Conservation (phyloP, 345 rosid genomes). For the Arabidopsis thaliana region TAIR10.1 NC_003071.7:12585501-12586000, state of each 20-base stretch:
- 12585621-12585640: no score
- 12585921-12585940: conserved; percentile 43
- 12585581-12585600: neutral
- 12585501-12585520: neutral
- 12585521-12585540: neutral
- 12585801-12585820: no score
- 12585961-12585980: neutral
- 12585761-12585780: no score
- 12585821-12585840: no score
- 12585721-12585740: no score
- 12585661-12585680: no score
- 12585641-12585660: no score
- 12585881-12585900: conserved; percentile 13
- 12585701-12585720: no score
- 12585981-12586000: neutral
- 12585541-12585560: neutral
- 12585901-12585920: conserved; percentile 44
- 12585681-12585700: no score
- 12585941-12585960: conserved; percentile 32
- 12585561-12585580: conserved; percentile 1
- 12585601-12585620: no score
- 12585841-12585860: neutral
- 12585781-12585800: no score
- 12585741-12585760: no score
- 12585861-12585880: neutral